phyloP scores from a whole-genome alignment of 2,329 filamentous ascomycete species.

The Botryosphaeria dothidea region DNA sequence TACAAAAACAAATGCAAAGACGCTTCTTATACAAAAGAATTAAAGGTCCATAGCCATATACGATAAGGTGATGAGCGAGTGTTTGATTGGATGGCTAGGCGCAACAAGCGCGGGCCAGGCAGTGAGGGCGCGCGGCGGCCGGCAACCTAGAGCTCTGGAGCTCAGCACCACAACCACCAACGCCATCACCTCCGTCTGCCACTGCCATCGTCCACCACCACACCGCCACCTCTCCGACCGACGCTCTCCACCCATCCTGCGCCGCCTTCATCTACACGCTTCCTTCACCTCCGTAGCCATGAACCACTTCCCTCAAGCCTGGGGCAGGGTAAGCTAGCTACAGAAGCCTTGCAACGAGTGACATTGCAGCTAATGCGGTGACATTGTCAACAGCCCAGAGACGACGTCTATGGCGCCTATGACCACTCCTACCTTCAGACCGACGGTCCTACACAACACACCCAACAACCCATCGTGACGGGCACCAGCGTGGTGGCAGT shows the following conservation, averaged over 20 bases:
- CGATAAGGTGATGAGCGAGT: neutral
- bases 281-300: constrained; percentile 42
- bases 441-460: constrained; percentile 76
- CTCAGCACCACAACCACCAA: constrained; percentile 15
- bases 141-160: constrained; percentile 14
- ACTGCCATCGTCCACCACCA: constrained; percentile 17
- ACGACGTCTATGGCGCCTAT: constrained; percentile 95
- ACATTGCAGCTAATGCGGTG: constrained; percentile 9
- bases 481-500: constrained; percentile 93
- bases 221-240: constrained; percentile 22
- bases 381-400: constrained; percentile 71
- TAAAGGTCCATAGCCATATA: too few species aligned
- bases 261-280: neutral
- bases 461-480: constrained; percentile 90
- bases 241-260: constrained; percentile 20
- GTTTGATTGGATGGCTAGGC: constrained; percentile 8
- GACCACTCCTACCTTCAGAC: constrained; percentile 80
- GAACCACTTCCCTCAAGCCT: constrained; percentile 67
- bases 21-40: too few species aligned
- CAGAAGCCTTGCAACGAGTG: constrained; percentile 15
- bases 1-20: neutral
- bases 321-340: constrained; percentile 59
- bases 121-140: constrained; percentile 13
- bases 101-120: constrained; percentile 12
- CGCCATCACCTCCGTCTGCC: constrained; percentile 14